Percentiles rank a stretch among this genome's conserved stretches.
phyloP scores from a whole-genome alignment of 2,329 filamentous ascomycete species.

The Bipolaris zeicola region DNA sequence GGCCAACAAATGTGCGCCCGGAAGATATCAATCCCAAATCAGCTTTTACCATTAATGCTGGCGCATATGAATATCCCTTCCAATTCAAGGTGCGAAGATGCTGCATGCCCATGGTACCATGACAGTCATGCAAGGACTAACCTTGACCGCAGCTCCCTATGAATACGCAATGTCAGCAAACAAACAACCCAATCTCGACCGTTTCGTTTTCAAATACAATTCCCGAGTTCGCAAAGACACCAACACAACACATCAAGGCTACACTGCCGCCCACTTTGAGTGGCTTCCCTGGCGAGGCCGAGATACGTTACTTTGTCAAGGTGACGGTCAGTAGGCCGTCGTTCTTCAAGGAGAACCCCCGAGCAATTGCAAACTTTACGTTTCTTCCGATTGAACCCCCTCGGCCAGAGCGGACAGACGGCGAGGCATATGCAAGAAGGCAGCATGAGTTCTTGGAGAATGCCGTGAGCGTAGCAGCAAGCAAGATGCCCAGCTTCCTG shows the following conservation, averaged over 20 bases:
- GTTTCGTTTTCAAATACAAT: conserved; percentile 52
- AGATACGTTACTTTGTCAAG: conserved; percentile 94
- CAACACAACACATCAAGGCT: conserved; percentile 73
- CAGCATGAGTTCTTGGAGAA: conserved; percentile 62
- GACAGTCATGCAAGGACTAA: neutral
- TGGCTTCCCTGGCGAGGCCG: conserved; percentile 84
- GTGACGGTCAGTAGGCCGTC: conserved; percentile 90
- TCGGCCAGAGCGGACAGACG: conserved; percentile 66
- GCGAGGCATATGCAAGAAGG: conserved; percentile 84
- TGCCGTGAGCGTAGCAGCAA: conserved; percentile 36
- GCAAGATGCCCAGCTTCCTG: conserved; percentile 68
- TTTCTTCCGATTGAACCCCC: conserved; percentile 94
- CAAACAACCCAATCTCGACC: conserved; percentile 47
- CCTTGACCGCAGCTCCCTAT: conserved; percentile 56
- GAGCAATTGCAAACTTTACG: conserved; percentile 66
- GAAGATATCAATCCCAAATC: conserved; percentile 51
- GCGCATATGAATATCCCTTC: conserved; percentile 78
- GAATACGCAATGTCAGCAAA: conserved; percentile 69
- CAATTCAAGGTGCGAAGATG: conserved; percentile 70
- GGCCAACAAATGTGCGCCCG: conserved; percentile 60
- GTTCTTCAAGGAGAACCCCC: conserved; percentile 88
- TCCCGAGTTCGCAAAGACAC: conserved; percentile 53
- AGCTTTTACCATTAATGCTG: conserved; percentile 67
- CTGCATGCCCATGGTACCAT: neutral
- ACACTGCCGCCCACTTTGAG: conserved; percentile 87